These are phyloP conservation scores for Talaromyces ruber DNA, from an alignment of 495 filamentous ascomycete species.

Conservation along the genomic window DNA sequence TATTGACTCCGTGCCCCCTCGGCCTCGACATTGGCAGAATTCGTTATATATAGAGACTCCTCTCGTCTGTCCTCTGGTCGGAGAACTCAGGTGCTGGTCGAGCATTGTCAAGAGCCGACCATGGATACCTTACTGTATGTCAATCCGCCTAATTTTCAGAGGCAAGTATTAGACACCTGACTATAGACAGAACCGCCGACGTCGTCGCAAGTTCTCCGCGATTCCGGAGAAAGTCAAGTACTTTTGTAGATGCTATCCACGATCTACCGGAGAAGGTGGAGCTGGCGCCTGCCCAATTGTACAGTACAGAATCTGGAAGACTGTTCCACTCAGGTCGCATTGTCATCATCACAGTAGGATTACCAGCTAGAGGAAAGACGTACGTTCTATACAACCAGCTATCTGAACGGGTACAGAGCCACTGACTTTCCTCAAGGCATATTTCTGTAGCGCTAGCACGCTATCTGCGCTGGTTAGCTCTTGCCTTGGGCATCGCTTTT, in stretches of 20 bases:
- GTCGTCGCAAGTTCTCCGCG: conserved; percentile 79
- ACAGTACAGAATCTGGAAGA: conserved; percentile 93
- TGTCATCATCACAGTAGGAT: conserved; percentile 91
- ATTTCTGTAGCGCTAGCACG: conserved; percentile 91
- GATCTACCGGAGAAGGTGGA: conserved; percentile 77
- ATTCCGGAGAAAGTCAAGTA: conserved; percentile 80
- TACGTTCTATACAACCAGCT: conserved; percentile 32
- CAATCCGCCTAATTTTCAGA: neutral
- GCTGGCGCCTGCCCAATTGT: conserved; percentile 91
- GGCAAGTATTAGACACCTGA: neutral
- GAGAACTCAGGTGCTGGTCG: neutral
- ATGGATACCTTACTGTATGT: conserved; percentile 82
- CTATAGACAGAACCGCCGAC: conserved; percentile 58
- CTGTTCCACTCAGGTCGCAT: conserved; percentile 97
- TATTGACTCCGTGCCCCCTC: neutral
- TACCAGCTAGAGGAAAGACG: conserved; percentile 96
- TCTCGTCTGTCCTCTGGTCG: neutral
- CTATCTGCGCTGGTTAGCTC: conserved; percentile 81
- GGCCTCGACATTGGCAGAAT: neutral
- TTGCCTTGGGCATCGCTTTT: neutral
- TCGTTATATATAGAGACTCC: neutral
- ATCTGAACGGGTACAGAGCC: neutral
- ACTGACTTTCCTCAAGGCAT: conserved; percentile 46
- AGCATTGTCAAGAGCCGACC: neutral
- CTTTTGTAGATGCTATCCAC: conserved; percentile 96